These are phyloP conservation scores for Tubosaeta brunneosetosa DNA, from an alignment of 768 basidiomycete species.

Conservation along the genomic window DNA sequence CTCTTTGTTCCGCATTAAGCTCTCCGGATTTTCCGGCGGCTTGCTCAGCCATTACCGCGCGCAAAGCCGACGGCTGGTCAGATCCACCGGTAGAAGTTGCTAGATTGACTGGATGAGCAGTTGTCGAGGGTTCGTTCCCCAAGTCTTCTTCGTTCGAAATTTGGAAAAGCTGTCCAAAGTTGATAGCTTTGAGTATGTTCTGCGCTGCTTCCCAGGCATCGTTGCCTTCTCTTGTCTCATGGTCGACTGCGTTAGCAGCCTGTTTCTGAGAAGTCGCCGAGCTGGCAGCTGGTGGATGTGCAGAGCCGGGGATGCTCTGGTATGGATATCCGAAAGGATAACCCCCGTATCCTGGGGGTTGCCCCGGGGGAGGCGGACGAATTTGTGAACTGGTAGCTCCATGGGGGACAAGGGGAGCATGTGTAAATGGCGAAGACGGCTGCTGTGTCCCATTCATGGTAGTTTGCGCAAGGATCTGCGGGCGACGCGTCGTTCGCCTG, in stretches of 20 bases:
- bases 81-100: not conserved
- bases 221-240: conserved; percentile 40
- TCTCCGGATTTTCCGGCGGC: conserved; percentile 16
- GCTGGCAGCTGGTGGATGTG: not conserved
- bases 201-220: conserved; percentile 77
- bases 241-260: conserved; percentile 10
- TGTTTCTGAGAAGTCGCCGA: conserved; percentile 13
- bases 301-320: conserved; percentile 19
- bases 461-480: conserved; percentile 46
- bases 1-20: conserved; percentile 46
- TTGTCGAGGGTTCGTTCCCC: conserved; percentile 9
- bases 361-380: conserved; percentile 30
- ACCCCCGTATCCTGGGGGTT: conserved; percentile 33
- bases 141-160: conserved; percentile 28
- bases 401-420: conserved; percentile 41
- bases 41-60: not conserved
- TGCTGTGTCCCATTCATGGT: conserved; percentile 27
- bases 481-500: conserved; percentile 72
- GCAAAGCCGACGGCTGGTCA: conserved; percentile 5
- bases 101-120: conserved; percentile 1
- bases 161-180: conserved; percentile 55
- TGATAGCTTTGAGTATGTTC: conserved; percentile 72
- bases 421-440: conserved; percentile 56
- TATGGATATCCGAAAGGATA: conserved; percentile 38
- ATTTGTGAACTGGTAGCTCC: conserved; percentile 31